A percentile compares a stretch with the other conserved stretches of the same genome.
These are phyloP conservation scores for Neltuma alba DNA, from an alignment of 306 rosid genomes.

Conservation along the genomic window DNA sequence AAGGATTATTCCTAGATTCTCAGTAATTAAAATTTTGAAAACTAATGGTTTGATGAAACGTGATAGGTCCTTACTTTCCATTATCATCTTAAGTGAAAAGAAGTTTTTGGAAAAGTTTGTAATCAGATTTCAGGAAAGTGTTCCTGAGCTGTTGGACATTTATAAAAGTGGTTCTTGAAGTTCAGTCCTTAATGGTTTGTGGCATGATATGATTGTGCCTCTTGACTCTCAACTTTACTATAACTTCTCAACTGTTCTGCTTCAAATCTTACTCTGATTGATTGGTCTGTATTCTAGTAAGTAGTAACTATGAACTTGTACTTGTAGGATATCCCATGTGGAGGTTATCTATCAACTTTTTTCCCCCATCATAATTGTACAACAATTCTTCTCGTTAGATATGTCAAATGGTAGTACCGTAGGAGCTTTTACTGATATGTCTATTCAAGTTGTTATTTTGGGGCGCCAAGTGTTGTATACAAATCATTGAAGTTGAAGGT, in stretches of 20 bases:
- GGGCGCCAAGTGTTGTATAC: not conserved
- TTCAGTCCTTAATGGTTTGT: too few relatives aligned
- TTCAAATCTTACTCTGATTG: not conserved
- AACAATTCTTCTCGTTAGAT: not conserved
- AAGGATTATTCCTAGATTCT: constrained; percentile 3
- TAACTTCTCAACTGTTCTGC: not conserved
- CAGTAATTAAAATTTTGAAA: not conserved
- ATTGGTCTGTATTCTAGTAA: not conserved
- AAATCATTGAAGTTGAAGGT: not conserved
- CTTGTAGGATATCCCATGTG: not conserved
- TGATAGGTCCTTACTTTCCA: not conserved
- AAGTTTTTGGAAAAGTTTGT: not conserved
- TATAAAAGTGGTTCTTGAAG: not conserved
- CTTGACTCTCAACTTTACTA: not conserved
- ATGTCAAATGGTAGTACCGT: not conserved
- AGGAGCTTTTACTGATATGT: too few relatives aligned
- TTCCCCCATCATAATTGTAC: not conserved
- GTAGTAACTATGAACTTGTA: not conserved
- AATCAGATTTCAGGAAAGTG: not conserved
- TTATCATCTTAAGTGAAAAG: not conserved
- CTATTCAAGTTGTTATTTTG: not conserved
- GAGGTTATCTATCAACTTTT: not conserved
- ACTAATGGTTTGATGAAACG: not conserved
- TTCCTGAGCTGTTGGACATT: not conserved
- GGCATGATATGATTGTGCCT: too few relatives aligned